phyloP scores from a whole-genome alignment of 768 basidiomycete species.

The Termitomyces titanicus region DNA sequence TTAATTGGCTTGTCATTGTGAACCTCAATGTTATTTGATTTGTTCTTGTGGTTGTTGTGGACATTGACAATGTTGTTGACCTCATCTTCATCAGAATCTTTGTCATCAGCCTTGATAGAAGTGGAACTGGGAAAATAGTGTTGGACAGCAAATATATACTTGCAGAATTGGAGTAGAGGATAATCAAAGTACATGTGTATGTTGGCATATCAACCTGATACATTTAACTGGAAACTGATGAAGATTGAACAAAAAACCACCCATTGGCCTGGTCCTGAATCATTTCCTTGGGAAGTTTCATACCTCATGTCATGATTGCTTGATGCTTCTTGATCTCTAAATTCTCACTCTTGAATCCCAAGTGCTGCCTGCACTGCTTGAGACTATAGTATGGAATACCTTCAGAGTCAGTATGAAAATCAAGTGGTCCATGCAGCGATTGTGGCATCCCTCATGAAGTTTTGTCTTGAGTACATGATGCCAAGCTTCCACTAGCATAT shows the following conservation, averaged over 20 bases:
- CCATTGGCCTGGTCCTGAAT: neutral
- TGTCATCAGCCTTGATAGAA: neutral
- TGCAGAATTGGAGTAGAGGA: conserved; percentile 16
- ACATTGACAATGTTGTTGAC: too few relatives aligned
- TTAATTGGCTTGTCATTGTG: too few relatives aligned
- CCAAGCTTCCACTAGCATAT: conserved; percentile 23
- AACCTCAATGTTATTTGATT: too few relatives aligned
- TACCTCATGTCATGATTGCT: neutral
- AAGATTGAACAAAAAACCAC: conserved; percentile 5
- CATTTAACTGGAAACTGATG: neutral
- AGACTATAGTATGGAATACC: conserved; percentile 15
- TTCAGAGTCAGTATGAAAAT: conserved; percentile 13
- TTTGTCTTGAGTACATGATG: conserved; percentile 24
- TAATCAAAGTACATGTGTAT: conserved; percentile 4
- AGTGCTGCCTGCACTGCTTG: conserved; percentile 13
- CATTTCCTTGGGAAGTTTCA: neutral
- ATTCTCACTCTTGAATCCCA: conserved; percentile 20
- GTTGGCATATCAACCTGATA: conserved; percentile 7
- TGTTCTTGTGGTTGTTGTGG: too few relatives aligned
- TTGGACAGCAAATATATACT: conserved; percentile 17
- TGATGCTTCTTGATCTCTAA: conserved; percentile 9
- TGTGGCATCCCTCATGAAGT: conserved; percentile 21
- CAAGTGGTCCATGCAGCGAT: conserved; percentile 20
- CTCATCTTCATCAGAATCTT: neutral
- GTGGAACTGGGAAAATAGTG: neutral